Evolutionary conservation across 2,329 filamentous ascomycete genomes (phyloP).

Genomic region (Fusarium coicis): DNA sequence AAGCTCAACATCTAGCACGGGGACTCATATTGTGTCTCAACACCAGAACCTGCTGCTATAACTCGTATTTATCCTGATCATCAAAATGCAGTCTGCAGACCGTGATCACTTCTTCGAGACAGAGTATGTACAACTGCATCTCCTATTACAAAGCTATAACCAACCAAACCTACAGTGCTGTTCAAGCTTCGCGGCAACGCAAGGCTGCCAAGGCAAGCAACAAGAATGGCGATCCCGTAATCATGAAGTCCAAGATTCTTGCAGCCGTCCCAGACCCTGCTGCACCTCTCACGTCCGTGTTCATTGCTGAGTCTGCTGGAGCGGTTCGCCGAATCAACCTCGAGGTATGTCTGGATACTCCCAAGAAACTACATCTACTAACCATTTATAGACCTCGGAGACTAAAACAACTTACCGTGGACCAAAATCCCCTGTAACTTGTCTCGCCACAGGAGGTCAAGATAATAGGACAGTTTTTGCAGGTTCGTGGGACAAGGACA

Average conservation of each 20-base stretch:
- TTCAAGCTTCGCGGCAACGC: conserved; percentile 61
- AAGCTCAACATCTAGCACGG: not conserved
- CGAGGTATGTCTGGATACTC: conserved; percentile 66
- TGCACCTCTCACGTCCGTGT: conserved; percentile 68
- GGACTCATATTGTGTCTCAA: not conserved
- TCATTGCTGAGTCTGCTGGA: conserved; percentile 89
- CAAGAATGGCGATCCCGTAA: conserved; percentile 82
- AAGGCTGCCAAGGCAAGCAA: conserved; percentile 79
- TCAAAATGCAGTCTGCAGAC: conserved; percentile 74
- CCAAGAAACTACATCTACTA: not conserved
- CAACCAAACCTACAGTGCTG: conserved; percentile 53
- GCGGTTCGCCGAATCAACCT: conserved; percentile 78
- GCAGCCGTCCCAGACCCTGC: conserved; percentile 76
- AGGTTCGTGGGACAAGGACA: conserved; percentile 92
- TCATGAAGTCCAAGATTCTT: conserved; percentile 86
- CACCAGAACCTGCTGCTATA: not conserved
- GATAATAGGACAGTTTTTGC: conserved; percentile 75
- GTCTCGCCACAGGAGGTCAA: conserved; percentile 72
- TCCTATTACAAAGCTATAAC: not conserved
- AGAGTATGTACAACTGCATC: conserved; percentile 67
- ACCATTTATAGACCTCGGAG: conserved; percentile 46
- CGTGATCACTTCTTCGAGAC: conserved; percentile 92
- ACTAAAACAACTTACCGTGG: conserved; percentile 69
- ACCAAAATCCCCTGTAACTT: conserved; percentile 82
- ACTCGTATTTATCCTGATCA: not conserved